Conservation (phyloP, 352 stramenopile species). For the Phytophthora capsici region DNA sequence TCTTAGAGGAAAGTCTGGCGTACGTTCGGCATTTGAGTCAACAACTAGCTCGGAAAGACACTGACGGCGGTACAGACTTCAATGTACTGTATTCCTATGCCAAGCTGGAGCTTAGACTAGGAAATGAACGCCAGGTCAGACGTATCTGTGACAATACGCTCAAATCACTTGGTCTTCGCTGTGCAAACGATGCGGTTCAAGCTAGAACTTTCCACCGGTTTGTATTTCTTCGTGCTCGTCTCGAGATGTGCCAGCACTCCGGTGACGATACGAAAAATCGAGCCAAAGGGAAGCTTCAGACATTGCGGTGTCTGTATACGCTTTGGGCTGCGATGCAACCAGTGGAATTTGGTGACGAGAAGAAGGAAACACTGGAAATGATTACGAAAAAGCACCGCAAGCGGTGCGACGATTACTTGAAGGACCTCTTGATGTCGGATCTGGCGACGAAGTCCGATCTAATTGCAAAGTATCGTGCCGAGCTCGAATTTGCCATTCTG, state of each 20-base stretch:
- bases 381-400: slow-evolving; percentile 45
- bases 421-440: slow-evolving; percentile 28
- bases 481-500: slow-evolving; percentile 46
- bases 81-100: slow-evolving; percentile 59
- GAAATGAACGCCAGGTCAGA: slow-evolving; percentile 49
- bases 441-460: slow-evolving; percentile 26
- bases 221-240: slow-evolving; percentile 53
- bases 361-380: slow-evolving; percentile 41
- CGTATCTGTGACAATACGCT: slow-evolving; percentile 71
- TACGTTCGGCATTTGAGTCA: slow-evolving; percentile 48
- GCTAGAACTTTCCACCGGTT: slow-evolving; percentile 55
- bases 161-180: slow-evolving; percentile 23
- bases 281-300: slow-evolving; percentile 11
- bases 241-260: slow-evolving; percentile 39
- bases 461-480: slow-evolving; percentile 49
- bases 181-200: neutral
- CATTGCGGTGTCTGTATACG: slow-evolving; percentile 40
- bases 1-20: slow-evolving; percentile 2
- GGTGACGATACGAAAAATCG: slow-evolving; percentile 8
- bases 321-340: slow-evolving; percentile 49
- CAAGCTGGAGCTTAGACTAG: slow-evolving; percentile 51
- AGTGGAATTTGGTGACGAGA: slow-evolving; percentile 3
- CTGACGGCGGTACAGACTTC: slow-evolving; percentile 21
- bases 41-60: slow-evolving; percentile 24
- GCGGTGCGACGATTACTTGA: slow-evolving; percentile 18